Evolutionary conservation across 768 basidiomycete species (phyloP).

Genomic region (Lyophyllum decastes): DNA sequence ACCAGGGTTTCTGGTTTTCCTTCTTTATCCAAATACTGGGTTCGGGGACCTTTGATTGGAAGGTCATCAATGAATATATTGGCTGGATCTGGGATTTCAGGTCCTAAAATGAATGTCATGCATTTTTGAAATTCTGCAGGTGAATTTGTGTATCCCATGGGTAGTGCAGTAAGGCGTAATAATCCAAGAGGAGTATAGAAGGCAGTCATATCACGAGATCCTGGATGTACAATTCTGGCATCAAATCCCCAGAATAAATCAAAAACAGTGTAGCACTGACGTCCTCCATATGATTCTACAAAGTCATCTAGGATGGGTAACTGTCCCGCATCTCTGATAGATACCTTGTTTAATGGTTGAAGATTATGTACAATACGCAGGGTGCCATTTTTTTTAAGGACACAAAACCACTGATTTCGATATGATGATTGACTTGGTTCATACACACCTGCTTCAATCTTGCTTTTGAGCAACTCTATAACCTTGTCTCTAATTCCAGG

Average conservation of each 20-base stretch:
- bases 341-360: background rate
- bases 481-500: background rate
- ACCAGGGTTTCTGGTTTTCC: slow-evolving; percentile 27
- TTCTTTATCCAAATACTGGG: background rate
- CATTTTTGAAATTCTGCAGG: slow-evolving; percentile 16
- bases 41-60: slow-evolving; percentile 27
- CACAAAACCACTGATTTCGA: background rate
- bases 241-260: background rate
- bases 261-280: background rate
- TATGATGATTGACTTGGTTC: background rate
- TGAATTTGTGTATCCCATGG: slow-evolving; percentile 42
- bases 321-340: background rate
- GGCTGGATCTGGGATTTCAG: slow-evolving; percentile 29
- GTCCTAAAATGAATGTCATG: slow-evolving; percentile 25
- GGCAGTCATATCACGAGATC: slow-evolving; percentile 34
- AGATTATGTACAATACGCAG: background rate
- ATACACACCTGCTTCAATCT: background rate
- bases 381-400: background rate
- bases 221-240: slow-evolving; percentile 2
- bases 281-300: background rate
- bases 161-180: slow-evolving; percentile 28
- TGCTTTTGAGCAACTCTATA: background rate
- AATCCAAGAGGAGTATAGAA: slow-evolving; percentile 38
- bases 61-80: slow-evolving; percentile 33
- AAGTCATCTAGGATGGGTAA: background rate